Evolutionary conservation across 1,139 yeast genomes (phyloP).

Genomic region (Geotrichum candidum): DNA sequence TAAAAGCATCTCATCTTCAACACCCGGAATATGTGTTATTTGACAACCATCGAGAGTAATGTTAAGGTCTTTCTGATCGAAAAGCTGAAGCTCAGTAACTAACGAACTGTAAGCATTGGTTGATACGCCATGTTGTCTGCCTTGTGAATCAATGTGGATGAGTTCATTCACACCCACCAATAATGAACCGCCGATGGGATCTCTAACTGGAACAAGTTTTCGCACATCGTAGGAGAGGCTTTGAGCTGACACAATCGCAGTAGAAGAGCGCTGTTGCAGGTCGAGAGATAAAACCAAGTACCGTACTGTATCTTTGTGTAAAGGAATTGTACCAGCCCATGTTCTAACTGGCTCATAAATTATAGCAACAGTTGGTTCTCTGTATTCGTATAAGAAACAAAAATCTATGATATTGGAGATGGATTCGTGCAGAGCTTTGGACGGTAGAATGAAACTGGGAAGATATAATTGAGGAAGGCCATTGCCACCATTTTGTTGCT

Average conservation of each 20-base stretch:
- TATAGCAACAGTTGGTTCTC: slow-evolving; percentile 76
- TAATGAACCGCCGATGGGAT: slow-evolving; percentile 66
- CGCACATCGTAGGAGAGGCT: slow-evolving; percentile 73
- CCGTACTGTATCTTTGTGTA: slow-evolving; percentile 56
- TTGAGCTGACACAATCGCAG: slow-evolving; percentile 58
- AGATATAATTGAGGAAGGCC: slow-evolving; percentile 22
- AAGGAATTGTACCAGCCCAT: slow-evolving; percentile 69
- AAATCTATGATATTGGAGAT: slow-evolving; percentile 62
- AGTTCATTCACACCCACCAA: slow-evolving; percentile 73
- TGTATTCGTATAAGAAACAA: slow-evolving; percentile 62
- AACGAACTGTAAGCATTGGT: slow-evolving; percentile 50
- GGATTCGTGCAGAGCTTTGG: slow-evolving; percentile 50
- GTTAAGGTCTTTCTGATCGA: slow-evolving; percentile 50
- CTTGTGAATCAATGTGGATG: slow-evolving; percentile 77
- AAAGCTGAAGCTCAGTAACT: slow-evolving; percentile 46
- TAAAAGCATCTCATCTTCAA: slow-evolving; percentile 49
- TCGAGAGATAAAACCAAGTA: slow-evolving; percentile 62
- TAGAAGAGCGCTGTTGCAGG: slow-evolving; percentile 53
- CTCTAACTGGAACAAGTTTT: slow-evolving; percentile 54
- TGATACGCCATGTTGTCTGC: slow-evolving; percentile 61
- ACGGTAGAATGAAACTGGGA: slow-evolving; percentile 47
- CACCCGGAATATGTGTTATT: slow-evolving; percentile 39
- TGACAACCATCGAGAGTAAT: slow-evolving; percentile 54
- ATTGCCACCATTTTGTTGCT: slow-evolving; percentile 6
- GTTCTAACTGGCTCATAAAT: slow-evolving; percentile 57